These are phyloP conservation scores for Zygotorulaspora florentina DNA, from an alignment of 805 yeast genomes.

Conservation along the genomic window DNA sequence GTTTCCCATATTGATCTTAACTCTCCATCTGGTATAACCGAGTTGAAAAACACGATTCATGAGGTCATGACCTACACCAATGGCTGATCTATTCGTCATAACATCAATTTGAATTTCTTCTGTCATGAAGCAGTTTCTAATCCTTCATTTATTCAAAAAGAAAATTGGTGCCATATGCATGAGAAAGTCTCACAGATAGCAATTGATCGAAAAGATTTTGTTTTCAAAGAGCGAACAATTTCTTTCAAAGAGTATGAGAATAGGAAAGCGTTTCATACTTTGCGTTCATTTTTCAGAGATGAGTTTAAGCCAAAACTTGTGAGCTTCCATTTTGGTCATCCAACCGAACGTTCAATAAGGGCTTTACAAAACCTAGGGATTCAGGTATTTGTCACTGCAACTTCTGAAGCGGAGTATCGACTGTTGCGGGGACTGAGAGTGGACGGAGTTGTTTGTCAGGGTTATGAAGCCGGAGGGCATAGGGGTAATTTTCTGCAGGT, in stretches of 20 bases:
- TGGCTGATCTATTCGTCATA: slow-evolving; percentile 4
- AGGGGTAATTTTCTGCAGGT: slow-evolving; percentile 44
- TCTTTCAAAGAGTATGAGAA: slow-evolving; percentile 20
- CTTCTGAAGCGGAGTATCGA: slow-evolving; percentile 43
- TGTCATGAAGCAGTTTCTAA: slow-evolving; percentile 35
- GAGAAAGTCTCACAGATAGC: slow-evolving; percentile 2
- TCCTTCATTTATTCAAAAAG: slow-evolving; percentile 13
- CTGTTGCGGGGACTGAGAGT: slow-evolving; percentile 33
- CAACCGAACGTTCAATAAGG: slow-evolving; percentile 33
- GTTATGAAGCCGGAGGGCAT: slow-evolving; percentile 65
- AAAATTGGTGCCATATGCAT: slow-evolving; percentile 24
- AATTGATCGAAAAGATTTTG: not conserved
- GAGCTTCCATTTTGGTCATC: slow-evolving; percentile 54
- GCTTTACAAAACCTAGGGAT: slow-evolving; percentile 38
- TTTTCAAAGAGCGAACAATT: slow-evolving; percentile 13
- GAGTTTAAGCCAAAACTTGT: slow-evolving; percentile 40
- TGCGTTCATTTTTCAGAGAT: slow-evolving; percentile 9
- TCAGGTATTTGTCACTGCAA: slow-evolving; percentile 45
- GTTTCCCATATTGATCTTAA: slow-evolving; percentile 27
- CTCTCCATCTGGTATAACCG: slow-evolving; percentile 15
- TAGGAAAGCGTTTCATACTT: slow-evolving; percentile 10
- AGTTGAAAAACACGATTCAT: slow-evolving; percentile 11
- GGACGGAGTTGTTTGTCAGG: slow-evolving; percentile 53
- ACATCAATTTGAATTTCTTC: slow-evolving; percentile 47
- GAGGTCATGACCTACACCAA: slow-evolving; percentile 13